Evolutionary conservation across 495 filamentous ascomycete genomes (phyloP), one percentile per base, ranked within the genome.

Genomic region (Lepraria neglecta): DNA sequence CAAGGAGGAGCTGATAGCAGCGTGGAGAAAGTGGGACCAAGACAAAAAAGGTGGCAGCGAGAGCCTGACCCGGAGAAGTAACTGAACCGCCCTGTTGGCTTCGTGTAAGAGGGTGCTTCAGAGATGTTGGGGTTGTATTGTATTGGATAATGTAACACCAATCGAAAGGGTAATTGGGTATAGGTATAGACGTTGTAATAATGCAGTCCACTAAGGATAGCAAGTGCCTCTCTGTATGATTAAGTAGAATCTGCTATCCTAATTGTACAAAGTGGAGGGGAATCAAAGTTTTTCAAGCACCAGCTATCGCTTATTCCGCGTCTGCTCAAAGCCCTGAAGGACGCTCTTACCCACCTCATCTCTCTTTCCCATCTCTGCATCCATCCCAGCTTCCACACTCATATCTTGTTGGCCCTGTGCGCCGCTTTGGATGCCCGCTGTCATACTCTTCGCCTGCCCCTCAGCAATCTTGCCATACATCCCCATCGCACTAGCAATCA

Each of bases 401-500:
- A 57, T 60, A 35, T 58, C 27, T 5, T 56, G 55, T 6, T 64
- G 58, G 7, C 17, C 21, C 27, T 66, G 56, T 9, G 24, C 24
- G 24, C 24, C 24, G 24, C 35, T 51, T 35, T 73, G 64, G 19
- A 68, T 31, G 12, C 67, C 65, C 60, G 81, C 82, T 4, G 87
- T 86, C 70, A 87, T 76, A 10, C 75, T 75, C 70, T 82, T 86
- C 43, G 84, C 82, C 77, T 97, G 95, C n/a, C 83, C 82, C 60
- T 92, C 83, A 63, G 83, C 91, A 48, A 98, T 89, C 71, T 95
- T 96, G 35, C 94, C 91, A 74, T 96, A 98, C 33, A 98, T 91
- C 33, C 90, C 87, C 82, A 98, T 86, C 6, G 91, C 94, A 40
- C 87, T 95, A 30, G 95, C 90, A 76, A 98, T 97, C 95, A 98